A percentile compares a stretch with the other conserved stretches of the same genome.
Evolutionary conservation across 2,329 filamentous ascomycete species (phyloP).

Genomic region (Akanthomyces dipterigenus): DNA sequence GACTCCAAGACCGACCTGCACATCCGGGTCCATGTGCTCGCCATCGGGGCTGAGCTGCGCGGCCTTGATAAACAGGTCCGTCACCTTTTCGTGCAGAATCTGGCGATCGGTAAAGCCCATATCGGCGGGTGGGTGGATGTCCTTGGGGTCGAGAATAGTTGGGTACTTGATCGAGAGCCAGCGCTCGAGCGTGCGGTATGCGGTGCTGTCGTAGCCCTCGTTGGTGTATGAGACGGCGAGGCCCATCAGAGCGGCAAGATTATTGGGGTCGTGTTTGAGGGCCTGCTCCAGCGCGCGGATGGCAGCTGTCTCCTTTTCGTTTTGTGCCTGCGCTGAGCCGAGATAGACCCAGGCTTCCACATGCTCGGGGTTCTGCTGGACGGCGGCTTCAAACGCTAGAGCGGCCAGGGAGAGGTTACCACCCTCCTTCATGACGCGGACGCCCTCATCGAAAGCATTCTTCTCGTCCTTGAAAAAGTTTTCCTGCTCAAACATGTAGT

Average conservation of each 20-base stretch:
- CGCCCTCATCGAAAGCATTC: conserved; percentile 87
- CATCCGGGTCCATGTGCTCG: conserved; percentile 95
- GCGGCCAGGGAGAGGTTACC: conserved; percentile 92
- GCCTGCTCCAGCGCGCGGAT: conserved; percentile 91
- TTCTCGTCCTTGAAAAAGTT: conserved; percentile 77
- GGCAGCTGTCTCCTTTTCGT: conserved; percentile 95
- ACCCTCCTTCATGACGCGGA: conserved; percentile 87
- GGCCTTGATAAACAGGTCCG: conserved; percentile 81
- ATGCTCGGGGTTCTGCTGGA: conserved; percentile 81
- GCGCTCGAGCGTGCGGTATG: conserved; percentile 90
- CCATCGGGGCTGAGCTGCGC: conserved; percentile 88
- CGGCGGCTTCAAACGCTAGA: conserved; percentile 90
- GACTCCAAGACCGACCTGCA: conserved; percentile 93
- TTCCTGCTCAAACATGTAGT: conserved; percentile 91
- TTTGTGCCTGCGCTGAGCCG: conserved; percentile 89
- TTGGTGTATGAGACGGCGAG: conserved; percentile 96
- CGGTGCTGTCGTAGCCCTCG: conserved; percentile 95
- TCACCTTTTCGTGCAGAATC: conserved; percentile 83
- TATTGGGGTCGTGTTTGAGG: conserved; percentile 78
- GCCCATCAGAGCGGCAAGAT: conserved; percentile 87
- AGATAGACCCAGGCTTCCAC: conserved; percentile 91
- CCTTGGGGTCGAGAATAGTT: conserved; percentile 63
- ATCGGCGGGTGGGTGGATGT: conserved; percentile 69
- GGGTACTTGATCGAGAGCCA: conserved; percentile 98
- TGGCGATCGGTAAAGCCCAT: conserved; percentile 93